Evolutionary conservation across 2,329 filamentous ascomycete species (phyloP), one percentile per base, ranked within the genome.

Genomic region (Sporothrix luriei): DNA sequence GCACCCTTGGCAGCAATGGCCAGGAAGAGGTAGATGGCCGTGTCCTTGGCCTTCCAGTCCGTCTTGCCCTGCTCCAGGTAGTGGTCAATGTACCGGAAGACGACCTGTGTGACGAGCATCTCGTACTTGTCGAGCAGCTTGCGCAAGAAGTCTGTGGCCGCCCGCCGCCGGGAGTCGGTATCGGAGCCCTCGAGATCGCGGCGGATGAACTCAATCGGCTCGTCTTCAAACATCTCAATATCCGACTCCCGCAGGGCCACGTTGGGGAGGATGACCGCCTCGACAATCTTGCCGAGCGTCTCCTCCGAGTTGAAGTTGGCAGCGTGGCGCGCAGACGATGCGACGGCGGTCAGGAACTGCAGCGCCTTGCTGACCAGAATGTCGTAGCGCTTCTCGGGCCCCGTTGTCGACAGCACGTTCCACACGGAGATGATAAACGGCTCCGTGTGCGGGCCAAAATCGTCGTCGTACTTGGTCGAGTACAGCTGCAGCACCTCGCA

Each of bases 21-120:
- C 49, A 95, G 89, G 83, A 96, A 99, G 19, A 99, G 87, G 77
- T 98, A 98, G 70, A 97, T 90, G n/a, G 95, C 95, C 0, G 94
- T 98, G 77, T 99, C 95, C 82, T 99, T 99, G 64, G 93, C 90
- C 80, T 96, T 97, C 95, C 95, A 99, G 78, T 97, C 93, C 21
- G 85, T 84, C 79, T 91, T 91, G 69, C 88, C 86, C 76, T 93
- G 93, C 68, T 91, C 85, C 38, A 99, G 85, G 78, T 96, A 97
- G 78, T 94, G 91, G 72, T 90, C 87, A 75, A 96, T 92, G 81
- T 98, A 97, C 74, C 87, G 89, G 72, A 90, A 90, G 26, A 97
- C 94, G n/a, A 97, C 91, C 67, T 84, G 86, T 0, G 94, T 98
- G 59, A 98, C 94, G 2, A 91, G 84, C 69, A 84, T 83, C 78